Evolutionary conservation across 805 yeast species (phyloP).

Genomic region (Saccharomycopsis schoenii): DNA sequence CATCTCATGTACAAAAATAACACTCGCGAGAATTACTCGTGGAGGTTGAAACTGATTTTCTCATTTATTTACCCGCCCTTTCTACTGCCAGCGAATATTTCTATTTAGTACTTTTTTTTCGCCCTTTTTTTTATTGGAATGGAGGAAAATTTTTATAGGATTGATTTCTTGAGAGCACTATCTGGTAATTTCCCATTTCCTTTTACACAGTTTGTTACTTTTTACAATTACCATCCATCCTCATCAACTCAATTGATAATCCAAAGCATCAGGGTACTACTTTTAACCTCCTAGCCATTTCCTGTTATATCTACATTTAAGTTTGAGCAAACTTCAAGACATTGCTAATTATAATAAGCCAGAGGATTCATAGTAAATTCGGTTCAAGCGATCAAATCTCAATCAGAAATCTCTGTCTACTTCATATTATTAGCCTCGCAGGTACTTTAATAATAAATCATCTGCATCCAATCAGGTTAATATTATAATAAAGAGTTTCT

Average conservation of each 20-base stretch:
- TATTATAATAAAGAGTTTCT: too few species aligned
- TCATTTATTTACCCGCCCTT: not conserved
- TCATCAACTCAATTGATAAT: too few species aligned
- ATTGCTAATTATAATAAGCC: not conserved
- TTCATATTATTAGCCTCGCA: not conserved
- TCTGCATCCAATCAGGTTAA: too few species aligned
- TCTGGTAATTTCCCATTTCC: not conserved
- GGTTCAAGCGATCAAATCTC: not conserved
- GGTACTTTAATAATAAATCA: not conserved
- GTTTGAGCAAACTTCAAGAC: too few species aligned
- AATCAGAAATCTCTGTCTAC: not conserved
- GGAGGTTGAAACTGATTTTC: too few species aligned
- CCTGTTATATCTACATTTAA: too few species aligned
- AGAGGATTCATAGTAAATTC: not conserved
- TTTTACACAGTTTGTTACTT: too few species aligned
- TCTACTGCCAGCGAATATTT: not conserved
- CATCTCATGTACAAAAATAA: not conserved
- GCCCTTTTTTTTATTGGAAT: not conserved
- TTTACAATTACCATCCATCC: too few species aligned
- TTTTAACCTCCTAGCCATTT: too few species aligned
- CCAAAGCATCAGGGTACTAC: too few species aligned
- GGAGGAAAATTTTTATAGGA: constrained; percentile 1
- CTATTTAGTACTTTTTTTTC: not conserved
- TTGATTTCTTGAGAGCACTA: not conserved
- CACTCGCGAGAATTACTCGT: not conserved